Percentiles rank a stretch among this genome's conserved stretches.
Conservation (phyloP, 2,329 filamentous ascomycete species). For the Alternaria longipes region DNA sequence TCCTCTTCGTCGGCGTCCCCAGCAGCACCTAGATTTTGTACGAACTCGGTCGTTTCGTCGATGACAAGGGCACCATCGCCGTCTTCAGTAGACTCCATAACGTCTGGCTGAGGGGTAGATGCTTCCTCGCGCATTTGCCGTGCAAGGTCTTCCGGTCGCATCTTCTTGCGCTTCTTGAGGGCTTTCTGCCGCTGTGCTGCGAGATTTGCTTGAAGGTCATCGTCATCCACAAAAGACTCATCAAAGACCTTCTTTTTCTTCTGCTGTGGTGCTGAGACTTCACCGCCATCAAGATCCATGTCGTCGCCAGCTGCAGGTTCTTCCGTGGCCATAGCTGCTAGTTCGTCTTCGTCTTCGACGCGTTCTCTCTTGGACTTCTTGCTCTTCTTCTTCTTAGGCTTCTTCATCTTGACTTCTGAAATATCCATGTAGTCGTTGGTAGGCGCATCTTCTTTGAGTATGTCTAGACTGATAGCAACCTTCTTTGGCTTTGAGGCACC, state of each 20-base stretch:
- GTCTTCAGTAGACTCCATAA: conserved; percentile 68
- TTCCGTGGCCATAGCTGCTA: conserved; percentile 54
- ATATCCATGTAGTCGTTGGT: conserved; percentile 88
- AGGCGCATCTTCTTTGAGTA: conserved; percentile 69
- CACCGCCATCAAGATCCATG: conserved; percentile 78
- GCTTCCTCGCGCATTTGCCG: conserved; percentile 76
- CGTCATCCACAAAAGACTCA: conserved; percentile 84
- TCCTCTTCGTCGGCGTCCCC: conserved; percentile 36
- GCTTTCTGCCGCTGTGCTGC: conserved; percentile 83
- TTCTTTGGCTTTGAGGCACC: conserved; percentile 66
- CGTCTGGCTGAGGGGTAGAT: conserved; percentile 55
- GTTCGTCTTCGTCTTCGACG: conserved; percentile 67
- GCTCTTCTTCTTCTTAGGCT: conserved; percentile 45
- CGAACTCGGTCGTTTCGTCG: conserved; percentile 94
- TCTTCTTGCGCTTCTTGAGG: conserved; percentile 90
- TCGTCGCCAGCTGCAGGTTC: conserved; percentile 34
- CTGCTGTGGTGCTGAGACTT: conserved; percentile 34
- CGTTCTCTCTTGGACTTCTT: conserved; percentile 46
- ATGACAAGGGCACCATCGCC: conserved; percentile 81
- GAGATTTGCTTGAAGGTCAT: conserved; percentile 87
- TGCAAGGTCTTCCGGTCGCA: conserved; percentile 85
- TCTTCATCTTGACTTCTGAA: conserved; percentile 90
- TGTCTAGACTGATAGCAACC: conserved; percentile 80
- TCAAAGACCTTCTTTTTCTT: conserved; percentile 74
- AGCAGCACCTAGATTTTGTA: conserved; percentile 75